These are phyloP conservation scores for Brassica hybrid DNA, from an alignment of 441 rosid genomes.

Conservation along the genomic window DNA sequence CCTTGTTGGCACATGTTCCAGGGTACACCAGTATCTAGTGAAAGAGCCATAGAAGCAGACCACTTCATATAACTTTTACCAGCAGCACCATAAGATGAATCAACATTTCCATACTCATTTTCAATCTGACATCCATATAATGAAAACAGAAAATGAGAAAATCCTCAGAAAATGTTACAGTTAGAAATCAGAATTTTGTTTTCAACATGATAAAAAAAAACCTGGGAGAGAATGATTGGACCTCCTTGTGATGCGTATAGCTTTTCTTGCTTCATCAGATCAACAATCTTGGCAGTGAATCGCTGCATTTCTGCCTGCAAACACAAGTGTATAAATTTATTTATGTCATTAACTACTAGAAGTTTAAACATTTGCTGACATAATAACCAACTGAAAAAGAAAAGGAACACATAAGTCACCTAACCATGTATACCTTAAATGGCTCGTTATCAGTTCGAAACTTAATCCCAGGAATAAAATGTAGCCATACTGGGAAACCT, in stretches of 20 bases:
- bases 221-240: conserved; percentile 78
- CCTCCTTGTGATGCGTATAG: conserved; percentile 80
- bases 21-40: conserved; percentile 74
- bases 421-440: conserved; percentile 54
- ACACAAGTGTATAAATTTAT: not conserved
- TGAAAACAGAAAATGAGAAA: not conserved
- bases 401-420: conserved; percentile 33
- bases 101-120: conserved; percentile 75
- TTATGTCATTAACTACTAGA: no score
- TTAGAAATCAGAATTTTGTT: not conserved
- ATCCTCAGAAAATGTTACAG: conserved; percentile 6
- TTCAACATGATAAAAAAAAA: conserved; percentile 2
- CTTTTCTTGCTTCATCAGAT: conserved; percentile 68
- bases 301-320: conserved; percentile 71
- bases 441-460: conserved; percentile 70
- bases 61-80: conserved; percentile 64
- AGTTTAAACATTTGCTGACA: not conserved
- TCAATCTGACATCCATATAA: conserved; percentile 56
- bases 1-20: conserved; percentile 85
- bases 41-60: conserved; percentile 77
- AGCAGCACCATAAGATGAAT: conserved; percentile 55
- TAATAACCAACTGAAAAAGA: no score
- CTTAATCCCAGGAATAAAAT: conserved; percentile 65
- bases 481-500: conserved; percentile 79
- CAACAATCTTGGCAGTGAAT: conserved; percentile 68